Evolutionary conservation across 2,329 filamentous ascomycete genomes (phyloP).

Genomic region (Exophiala mesophila): DNA sequence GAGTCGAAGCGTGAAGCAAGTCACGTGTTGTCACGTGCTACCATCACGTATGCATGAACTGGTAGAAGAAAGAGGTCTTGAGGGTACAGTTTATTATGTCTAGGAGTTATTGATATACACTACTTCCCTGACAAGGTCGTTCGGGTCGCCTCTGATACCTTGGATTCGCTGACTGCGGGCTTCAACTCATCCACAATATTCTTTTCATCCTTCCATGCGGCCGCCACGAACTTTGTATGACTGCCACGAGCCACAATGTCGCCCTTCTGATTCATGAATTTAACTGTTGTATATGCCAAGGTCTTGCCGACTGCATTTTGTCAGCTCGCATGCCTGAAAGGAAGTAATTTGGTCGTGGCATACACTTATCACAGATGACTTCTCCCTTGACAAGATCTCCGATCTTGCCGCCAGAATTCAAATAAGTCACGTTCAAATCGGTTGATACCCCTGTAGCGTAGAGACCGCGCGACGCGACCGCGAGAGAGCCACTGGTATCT

Average conservation of each 20-base stretch:
- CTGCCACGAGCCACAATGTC: constrained; percentile 61
- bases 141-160: constrained; percentile 16
- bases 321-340: not conserved
- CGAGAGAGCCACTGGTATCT: constrained; percentile 62
- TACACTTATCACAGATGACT: constrained; percentile 62
- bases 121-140: constrained; percentile 8
- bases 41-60: too few relatives aligned
- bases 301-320: constrained; percentile 55
- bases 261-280: constrained; percentile 55
- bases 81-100: too few relatives aligned
- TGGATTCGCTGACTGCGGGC: constrained; percentile 29
- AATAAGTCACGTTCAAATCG: constrained; percentile 62
- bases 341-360: not conserved
- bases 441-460: constrained; percentile 64
- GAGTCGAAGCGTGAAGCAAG: too few relatives aligned
- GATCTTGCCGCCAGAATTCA: constrained; percentile 59
- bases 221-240: constrained; percentile 61
- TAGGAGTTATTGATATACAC: too few relatives aligned
- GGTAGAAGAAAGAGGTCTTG: too few relatives aligned
- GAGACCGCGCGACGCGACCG: constrained; percentile 60
- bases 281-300: constrained; percentile 58
- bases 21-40: too few relatives aligned
- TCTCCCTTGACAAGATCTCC: constrained; percentile 58
- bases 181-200: constrained; percentile 57
- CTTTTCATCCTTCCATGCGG: constrained; percentile 58